Evolutionary conservation across 306 rosid species (phyloP).

Genomic region (Rubus parviflorus): DNA sequence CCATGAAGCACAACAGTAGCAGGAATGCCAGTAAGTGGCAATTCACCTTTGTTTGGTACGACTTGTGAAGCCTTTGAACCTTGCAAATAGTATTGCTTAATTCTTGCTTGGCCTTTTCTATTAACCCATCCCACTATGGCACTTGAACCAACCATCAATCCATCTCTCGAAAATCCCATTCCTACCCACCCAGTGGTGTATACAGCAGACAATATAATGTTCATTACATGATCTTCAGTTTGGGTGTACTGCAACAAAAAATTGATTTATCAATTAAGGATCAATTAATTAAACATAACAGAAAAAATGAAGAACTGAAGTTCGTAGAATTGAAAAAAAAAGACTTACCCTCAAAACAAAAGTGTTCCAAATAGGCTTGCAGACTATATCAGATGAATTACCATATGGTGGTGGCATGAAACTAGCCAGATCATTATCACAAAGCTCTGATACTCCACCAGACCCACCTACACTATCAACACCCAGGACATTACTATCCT

Average conservation of each 20-base stretch:
- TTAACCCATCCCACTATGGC: conserved; percentile 93
- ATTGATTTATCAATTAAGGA: neutral
- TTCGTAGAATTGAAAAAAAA: neutral
- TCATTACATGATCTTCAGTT: conserved; percentile 57
- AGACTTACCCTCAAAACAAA: conserved; percentile 77
- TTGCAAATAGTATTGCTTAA: conserved; percentile 79
- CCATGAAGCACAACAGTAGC: conserved; percentile 83
- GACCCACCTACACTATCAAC: conserved; percentile 1
- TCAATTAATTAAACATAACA: neutral
- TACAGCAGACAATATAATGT: conserved; percentile 75
- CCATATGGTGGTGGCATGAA: conserved; percentile 88
- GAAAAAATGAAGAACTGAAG: neutral
- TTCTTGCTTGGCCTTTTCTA: conserved; percentile 78
- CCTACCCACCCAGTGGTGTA: conserved; percentile 98
- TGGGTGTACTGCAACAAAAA: conserved; percentile 65
- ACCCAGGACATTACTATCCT: conserved; percentile 22
- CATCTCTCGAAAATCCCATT: conserved; percentile 83
- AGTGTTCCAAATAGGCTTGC: conserved; percentile 88
- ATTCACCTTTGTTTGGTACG: conserved; percentile 77
- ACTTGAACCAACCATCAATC: conserved; percentile 94
- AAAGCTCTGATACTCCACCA: conserved; percentile 34
- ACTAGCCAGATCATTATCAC: conserved; percentile 54
- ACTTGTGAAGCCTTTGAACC: conserved; percentile 69
- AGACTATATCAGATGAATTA: conserved; percentile 57
- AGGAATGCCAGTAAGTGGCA: conserved; percentile 84